phyloP scores from a whole-genome alignment of 192 early-diverging fungal genomes.

The Linnemannia hyalina region DNA sequence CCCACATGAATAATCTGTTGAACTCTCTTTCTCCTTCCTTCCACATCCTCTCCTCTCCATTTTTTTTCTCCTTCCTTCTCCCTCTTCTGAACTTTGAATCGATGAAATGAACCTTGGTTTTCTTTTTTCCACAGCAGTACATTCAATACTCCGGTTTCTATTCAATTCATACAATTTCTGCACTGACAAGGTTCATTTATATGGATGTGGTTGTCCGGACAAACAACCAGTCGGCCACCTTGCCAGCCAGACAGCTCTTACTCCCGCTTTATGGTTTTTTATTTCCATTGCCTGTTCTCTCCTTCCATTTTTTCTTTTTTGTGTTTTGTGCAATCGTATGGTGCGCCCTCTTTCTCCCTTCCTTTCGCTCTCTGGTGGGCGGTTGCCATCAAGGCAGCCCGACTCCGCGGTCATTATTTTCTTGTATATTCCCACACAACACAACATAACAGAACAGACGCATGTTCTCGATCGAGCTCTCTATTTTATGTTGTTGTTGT shows the following conservation, averaged over 20 bases:
- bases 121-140: not conserved
- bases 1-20: not conserved
- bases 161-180: not conserved
- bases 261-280: not conserved
- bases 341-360: not conserved
- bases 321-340: not conserved
- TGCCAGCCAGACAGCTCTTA: not conserved
- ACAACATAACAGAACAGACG: not conserved
- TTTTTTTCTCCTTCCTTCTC: not conserved
- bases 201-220: not conserved
- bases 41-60: not conserved
- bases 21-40: not conserved
- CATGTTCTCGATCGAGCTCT: slow-evolving; percentile 1
- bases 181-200: not conserved
- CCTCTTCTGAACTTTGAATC: not conserved
- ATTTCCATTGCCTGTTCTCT: not conserved
- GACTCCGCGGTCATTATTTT: not conserved
- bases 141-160: not conserved
- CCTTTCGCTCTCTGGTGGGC: not conserved
- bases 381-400: not conserved
- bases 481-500: not conserved
- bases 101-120: not conserved
- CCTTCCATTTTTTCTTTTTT: not conserved
- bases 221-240: not conserved
- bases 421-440: not conserved